A percentile compares a stretch with the other conserved stretches of the same genome.
Conservation (phyloP, 352 stramenopile genomes). For the Poterioochromonas sp. region DNA sequence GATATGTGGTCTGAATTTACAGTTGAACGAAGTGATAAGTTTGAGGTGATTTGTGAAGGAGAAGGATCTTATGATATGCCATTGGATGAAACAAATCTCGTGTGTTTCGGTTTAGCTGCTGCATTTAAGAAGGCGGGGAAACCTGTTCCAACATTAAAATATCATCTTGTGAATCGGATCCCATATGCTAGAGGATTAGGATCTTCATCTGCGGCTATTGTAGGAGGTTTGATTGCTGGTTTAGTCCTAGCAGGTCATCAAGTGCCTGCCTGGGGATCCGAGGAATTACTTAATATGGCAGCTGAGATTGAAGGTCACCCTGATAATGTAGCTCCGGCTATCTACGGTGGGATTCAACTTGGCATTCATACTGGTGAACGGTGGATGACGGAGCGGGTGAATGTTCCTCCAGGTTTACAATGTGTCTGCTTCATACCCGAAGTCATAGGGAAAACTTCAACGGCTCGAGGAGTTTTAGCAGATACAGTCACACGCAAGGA, state of each 20-base stretch:
- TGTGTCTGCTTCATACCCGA: slow-evolving; percentile 97
- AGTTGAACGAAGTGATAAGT: slow-evolving; percentile 72
- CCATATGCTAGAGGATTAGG: slow-evolving; percentile 90
- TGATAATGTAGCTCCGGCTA: slow-evolving; percentile 95
- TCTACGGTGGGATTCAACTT: slow-evolving; percentile 96
- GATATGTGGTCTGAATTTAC: slow-evolving; percentile 98
- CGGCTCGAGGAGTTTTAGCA: slow-evolving; percentile 79
- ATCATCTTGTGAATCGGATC: slow-evolving; percentile 94
- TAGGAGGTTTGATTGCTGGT: slow-evolving; percentile 93
- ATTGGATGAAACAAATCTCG: slow-evolving; percentile 44
- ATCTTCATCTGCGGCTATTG: slow-evolving; percentile 94
- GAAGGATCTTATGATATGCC: slow-evolving; percentile 77
- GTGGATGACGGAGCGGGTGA: slow-evolving; percentile 91
- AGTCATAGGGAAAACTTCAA: slow-evolving; percentile 85
- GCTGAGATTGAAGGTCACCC: slow-evolving; percentile 92
- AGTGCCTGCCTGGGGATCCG: slow-evolving; percentile 61
- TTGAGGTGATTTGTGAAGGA: slow-evolving; percentile 91
- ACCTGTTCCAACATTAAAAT: slow-evolving; percentile 80
- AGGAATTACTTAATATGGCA: slow-evolving; percentile 92
- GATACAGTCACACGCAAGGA: slow-evolving; percentile 73
- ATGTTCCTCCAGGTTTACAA: slow-evolving; percentile 85
- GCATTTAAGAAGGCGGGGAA: slow-evolving; percentile 89
- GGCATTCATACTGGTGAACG: slow-evolving; percentile 83
- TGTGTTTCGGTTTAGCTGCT: slow-evolving; percentile 60
- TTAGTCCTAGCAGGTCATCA: slow-evolving; percentile 82